Conservation (phyloP, 371 early-diverging fungal genomes). For the Lichtheimia ornata region DNA sequence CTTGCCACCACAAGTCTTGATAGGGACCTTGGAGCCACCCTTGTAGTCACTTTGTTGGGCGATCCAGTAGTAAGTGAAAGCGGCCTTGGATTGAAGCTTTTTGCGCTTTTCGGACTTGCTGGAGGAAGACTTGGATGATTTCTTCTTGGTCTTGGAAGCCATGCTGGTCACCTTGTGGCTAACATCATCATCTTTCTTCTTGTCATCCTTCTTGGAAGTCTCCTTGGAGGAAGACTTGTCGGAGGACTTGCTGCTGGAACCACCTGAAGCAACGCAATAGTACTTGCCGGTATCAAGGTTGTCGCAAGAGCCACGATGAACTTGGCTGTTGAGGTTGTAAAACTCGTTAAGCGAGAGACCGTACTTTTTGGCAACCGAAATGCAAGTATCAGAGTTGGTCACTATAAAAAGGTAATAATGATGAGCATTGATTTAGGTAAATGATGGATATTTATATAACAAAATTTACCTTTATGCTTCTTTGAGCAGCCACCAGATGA, state of each 20-base stretch:
- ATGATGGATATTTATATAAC: background rate
- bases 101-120: slow-evolving; percentile 29
- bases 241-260: slow-evolving; percentile 11
- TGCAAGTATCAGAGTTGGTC: slow-evolving; percentile 26
- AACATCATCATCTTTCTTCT: background rate
- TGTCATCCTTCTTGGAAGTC: slow-evolving; percentile 25
- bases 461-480: slow-evolving; percentile 16
- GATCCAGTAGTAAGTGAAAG: slow-evolving; percentile 57
- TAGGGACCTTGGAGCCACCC: slow-evolving; percentile 29
- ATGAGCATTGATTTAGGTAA: background rate
- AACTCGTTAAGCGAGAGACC: slow-evolving; percentile 27
- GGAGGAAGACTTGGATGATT: slow-evolving; percentile 8
- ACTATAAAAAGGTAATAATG: slow-evolving; percentile 9
- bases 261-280: slow-evolving; percentile 22
- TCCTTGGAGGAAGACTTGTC: slow-evolving; percentile 13
- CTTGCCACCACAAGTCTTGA: slow-evolving; percentile 48
- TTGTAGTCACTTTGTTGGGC: slow-evolving; percentile 40
- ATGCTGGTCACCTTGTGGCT: slow-evolving; percentile 15
- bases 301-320: slow-evolving; percentile 30
- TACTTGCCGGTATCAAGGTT: slow-evolving; percentile 29
- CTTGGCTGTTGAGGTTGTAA: slow-evolving; percentile 28
- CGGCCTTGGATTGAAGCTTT: slow-evolving; percentile 37
- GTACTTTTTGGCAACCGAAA: slow-evolving; percentile 25
- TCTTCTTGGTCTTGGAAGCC: slow-evolving; percentile 17
- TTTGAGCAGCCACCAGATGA: slow-evolving; percentile 20